Evolutionary conservation across 228 moss, liverwort and hornwort species (phyloP), one percentile per base, ranked within the genome.

Genomic region (Sphagnum fallax): DNA sequence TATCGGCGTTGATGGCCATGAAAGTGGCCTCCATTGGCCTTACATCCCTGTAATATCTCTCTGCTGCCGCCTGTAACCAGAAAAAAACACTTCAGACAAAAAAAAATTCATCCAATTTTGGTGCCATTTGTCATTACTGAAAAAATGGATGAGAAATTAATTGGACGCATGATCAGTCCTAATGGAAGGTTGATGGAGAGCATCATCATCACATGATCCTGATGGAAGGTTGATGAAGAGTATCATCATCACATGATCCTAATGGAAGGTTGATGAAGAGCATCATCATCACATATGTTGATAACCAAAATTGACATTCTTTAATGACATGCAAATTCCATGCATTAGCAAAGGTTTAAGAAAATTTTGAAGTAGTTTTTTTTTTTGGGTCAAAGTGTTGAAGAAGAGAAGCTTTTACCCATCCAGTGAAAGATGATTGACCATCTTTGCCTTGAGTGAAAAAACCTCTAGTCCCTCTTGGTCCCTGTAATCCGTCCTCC

Each of bases 11-110:
- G 70, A 85, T 85, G 53, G 81, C 78, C 11, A 79, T 1, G 52
- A 81, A 73, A 48, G 85, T 85, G 61, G 74, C 85, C 52, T 81
- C 81, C 15, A 70, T 63, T 15, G 85, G 85, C 16, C 79, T 72
- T 69, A 84, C 69, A n/a, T 68, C 52, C 0, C 70, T 71, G 0
- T 75, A 85, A 62, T 81, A 85, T 67, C 15, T 63, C 6, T 72
- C 75, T 0, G 85, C 70, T 70, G 85, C 81, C 0, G 64, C 72
- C 85, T 85, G 63, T 68, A 64, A 61, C 52, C 67, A 63, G 6
- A 13, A 8, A 1, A 65, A 49, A 14, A 14, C 62, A 15, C 50
- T 63, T 16, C 16, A 18, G 6, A 63, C 47, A 5, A 48, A 49
- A 49, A 4, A 10, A 49, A 6, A 4, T 32, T 10, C 12, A 12